Evolutionary conservation across 1,284 basidiomycete genomes (phyloP), one percentile per base, ranked within the genome.

Genomic region (Leccinum pseudoinsigne): DNA sequence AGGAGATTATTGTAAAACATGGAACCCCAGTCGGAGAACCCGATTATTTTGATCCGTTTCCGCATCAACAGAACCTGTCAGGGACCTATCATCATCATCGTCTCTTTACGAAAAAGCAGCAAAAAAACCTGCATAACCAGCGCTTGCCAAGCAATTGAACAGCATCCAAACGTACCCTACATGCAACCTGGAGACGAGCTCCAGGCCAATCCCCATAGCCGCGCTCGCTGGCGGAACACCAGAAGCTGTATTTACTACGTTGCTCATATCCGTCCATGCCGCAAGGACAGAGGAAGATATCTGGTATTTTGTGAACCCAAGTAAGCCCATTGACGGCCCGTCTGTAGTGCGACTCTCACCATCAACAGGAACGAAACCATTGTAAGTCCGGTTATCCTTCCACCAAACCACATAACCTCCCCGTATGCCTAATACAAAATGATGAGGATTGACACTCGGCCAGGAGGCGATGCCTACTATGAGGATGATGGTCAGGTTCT

Each of bases 1-100:
- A 99, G 82, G 59, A 98, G 78, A 78, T 99, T 99, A 82, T 98
- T 98, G 83, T 98, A 99, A 80, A 95, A 98, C 97, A 99, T 98
- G 28, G 96, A 93, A 75, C 99, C 97, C 96, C 95, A 98, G 75
- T 99, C 97, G 66, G 95, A 97, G 81, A 99, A 99, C 47, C 94
- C 94, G n/a, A 95, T 98, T 51, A 85, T 77, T 81, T 99, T 99
- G 83, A 99, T 99, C 64, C 92, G 86, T 78, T 97, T 98, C 67
- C 97, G 88, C 97, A 99, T 99, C 60, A 92, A 85, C 61, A 99
- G 84, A 53, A 96, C 92, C 94, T 95, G 62, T 54, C 38, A 34
- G 36, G 21, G 23, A 21, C 2, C 51, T 16, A 10, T 38, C 16
- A 28, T 53, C 47, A 55, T 62, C 21, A 64, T 61, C 54, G 31